Conservation (phyloP, 495 filamentous ascomycete genomes). For the Penicillium parvum region DNA sequence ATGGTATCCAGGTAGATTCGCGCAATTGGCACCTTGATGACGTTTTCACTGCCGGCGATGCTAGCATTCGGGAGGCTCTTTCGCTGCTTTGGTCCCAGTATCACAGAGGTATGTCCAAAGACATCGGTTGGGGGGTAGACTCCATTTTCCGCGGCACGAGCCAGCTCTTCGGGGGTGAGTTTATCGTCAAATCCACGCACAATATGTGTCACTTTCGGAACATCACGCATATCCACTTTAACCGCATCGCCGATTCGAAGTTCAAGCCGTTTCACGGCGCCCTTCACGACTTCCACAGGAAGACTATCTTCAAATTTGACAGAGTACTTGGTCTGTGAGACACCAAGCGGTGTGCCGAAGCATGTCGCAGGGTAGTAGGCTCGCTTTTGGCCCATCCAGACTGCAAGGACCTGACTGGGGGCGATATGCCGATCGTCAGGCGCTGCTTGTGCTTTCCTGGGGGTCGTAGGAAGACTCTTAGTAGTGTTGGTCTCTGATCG, state of each 20-base stretch:
- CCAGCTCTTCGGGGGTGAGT: conserved; percentile 32
- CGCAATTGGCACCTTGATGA: conserved; percentile 41
- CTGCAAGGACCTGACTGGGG: conserved; percentile 47
- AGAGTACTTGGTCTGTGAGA: conserved; percentile 35
- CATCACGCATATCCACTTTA: conserved; percentile 46
- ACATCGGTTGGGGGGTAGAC: conserved; percentile 42
- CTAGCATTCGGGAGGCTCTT: conserved; percentile 38
- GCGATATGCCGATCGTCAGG: conserved; percentile 24
- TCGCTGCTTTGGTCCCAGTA: conserved; percentile 44
- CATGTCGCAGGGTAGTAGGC: conserved; percentile 51
- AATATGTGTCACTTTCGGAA: conserved; percentile 45
- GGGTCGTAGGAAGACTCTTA: conserved; percentile 15
- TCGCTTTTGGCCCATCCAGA: conserved; percentile 46
- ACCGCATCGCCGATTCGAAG: conserved; percentile 46
- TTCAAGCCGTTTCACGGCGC: conserved; percentile 45
- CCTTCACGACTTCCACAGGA: conserved; percentile 39
- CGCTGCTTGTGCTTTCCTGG: neutral
- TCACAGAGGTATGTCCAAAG: conserved; percentile 40
- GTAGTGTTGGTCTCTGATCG: conserved; percentile 5
- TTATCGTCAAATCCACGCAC: conserved; percentile 42
- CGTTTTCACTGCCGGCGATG: conserved; percentile 25
- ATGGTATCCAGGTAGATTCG: conserved; percentile 48
- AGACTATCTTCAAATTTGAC: conserved; percentile 47
- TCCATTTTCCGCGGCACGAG: conserved; percentile 21
- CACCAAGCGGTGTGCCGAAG: conserved; percentile 37